Base-by-base conservation (phyloP, 176 grass and related monocot genomes). In the Oropetium thomaeum region DNA sequence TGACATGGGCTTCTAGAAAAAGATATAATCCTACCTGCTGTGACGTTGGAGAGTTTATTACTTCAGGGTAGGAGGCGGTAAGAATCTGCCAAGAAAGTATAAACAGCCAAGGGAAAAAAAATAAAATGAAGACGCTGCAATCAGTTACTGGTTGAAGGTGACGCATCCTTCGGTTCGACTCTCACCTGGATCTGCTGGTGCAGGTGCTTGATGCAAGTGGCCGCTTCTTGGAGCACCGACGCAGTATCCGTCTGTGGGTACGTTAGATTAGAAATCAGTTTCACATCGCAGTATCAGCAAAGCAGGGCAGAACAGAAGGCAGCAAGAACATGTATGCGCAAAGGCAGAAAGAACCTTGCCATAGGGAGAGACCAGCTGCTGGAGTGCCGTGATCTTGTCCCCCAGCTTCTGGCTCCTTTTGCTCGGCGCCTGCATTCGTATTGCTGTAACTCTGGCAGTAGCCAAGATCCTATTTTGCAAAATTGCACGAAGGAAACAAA, bases 341-440 rank as follows among this genome's bases (percentile, higher is more conserved):
- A 58, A n/a, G 17, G n/a, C 27, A 1, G 16, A 30, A n/a, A 3
- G 22, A 43, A 54, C 92, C 92, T 91, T 95, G 28, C 92, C 92
- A 40, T 88, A 95, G 2, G 92, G 92, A 64, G 88, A 95, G 77
- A 95, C 87, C 27, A 95, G 71, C 60, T 89, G 88, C 85, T 95
- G 88, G n/a, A 95, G 85, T 19, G 88, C 79, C 9, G 88, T 91
- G 71, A 95, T 81, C 62, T 84, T 95, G 80, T 87, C 82, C 27
- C 88, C 88, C 1, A 95, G 82, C 85, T 85, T 91, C 55, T 95
- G 88, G 88, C 71, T 84, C 62, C 83, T 88, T 76, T 83, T 94
- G n/a, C 57, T 82, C 19, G 92, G 62, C 19, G 74, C 73, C 88
- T 94, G 68, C 1, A 69, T 15, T 17, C 43, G 41, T 38, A 42